Conservation (phyloP, 306 rosid genomes). For the Mimosa bimucronata region DNA sequence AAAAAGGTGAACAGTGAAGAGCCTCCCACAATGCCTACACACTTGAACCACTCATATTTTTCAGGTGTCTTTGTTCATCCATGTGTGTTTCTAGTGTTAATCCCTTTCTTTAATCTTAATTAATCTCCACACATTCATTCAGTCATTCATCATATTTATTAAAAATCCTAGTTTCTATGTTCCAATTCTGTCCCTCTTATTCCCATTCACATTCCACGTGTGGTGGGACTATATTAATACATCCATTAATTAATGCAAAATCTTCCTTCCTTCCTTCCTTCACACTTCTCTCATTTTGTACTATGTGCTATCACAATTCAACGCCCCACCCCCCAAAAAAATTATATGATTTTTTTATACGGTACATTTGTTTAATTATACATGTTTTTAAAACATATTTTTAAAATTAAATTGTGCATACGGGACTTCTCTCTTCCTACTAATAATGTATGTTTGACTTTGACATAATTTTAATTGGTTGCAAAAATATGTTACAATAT, state of each 20-base stretch:
- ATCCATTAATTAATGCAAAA: neutral
- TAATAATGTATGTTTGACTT: no score
- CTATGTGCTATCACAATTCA: no score
- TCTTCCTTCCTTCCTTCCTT: no score
- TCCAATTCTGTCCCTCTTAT: conserved; percentile 16
- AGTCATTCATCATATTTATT: conserved; percentile 1
- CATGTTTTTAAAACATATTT: no score
- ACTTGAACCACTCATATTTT: conserved; percentile 16
- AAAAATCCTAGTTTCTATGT: conserved; percentile 27
- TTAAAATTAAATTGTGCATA: no score
- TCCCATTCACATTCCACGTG: conserved; percentile 30
- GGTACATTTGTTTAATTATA: no score
- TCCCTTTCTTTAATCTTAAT: neutral
- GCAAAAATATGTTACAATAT: no score
- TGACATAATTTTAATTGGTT: no score
- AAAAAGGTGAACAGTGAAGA: conserved; percentile 38
- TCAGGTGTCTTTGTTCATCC: conserved; percentile 18
- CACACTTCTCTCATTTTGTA: no score
- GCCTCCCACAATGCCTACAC: conserved; percentile 27
- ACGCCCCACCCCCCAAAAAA: no score
- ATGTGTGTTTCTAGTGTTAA: neutral
- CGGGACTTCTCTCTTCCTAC: no score
- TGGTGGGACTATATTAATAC: conserved; percentile 19
- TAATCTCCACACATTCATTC: neutral
- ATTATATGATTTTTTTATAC: no score